Base-by-base conservation (phyloP, 345 rosid genomes). In the Linum trigynum region DNA sequence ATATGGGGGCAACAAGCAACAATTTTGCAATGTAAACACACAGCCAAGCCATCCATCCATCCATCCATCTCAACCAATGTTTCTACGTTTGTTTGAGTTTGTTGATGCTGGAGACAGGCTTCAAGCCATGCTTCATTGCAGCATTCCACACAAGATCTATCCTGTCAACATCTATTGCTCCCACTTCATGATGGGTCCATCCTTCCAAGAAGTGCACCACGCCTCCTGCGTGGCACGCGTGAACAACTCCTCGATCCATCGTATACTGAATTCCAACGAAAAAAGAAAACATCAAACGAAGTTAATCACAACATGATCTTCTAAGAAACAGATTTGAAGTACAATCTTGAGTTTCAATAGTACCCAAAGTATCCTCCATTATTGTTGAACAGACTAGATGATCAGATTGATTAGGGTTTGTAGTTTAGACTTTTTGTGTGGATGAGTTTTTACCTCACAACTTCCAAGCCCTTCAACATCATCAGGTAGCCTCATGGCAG, bases 161-260 rank as follows among this genome's bases (percentile, higher is more conserved):
- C 65, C 88, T 83, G 16, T 85, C 92, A 3, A 95, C 97, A 15
- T 95, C 90, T 2, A 95, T 66, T 0, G 97, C 91, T 7, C 99
- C 99, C 68, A 95, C 98, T 77, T 95, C 99, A 65, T 95, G 96
- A 69, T 91, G 97, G 37, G 77, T 71, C 95, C 96, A 95, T 1
- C 98, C 99, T 68, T 95, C 91, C 1, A 95, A 69, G 32, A 76
- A 67, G 76, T 95, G 99, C 59, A 95, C 97, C 76, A 91, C 87
- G 0, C 98, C 99, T 1, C 99, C 99, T 1, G 98, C 99, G 69
- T 95, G 99, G 71, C 99, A 95, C 39, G 99, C 99, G 58, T 95
- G 99, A 0, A 91, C 98, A 3, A 87, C 97, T 55, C 99, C 96
- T 75, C 99, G 79, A 1, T 79, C 98, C 99, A 95, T 83, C 1